Evolutionary conservation across 345 rosid species (phyloP), one percentile per base, ranked within the genome.

Genomic region (Combretum micranthum): DNA sequence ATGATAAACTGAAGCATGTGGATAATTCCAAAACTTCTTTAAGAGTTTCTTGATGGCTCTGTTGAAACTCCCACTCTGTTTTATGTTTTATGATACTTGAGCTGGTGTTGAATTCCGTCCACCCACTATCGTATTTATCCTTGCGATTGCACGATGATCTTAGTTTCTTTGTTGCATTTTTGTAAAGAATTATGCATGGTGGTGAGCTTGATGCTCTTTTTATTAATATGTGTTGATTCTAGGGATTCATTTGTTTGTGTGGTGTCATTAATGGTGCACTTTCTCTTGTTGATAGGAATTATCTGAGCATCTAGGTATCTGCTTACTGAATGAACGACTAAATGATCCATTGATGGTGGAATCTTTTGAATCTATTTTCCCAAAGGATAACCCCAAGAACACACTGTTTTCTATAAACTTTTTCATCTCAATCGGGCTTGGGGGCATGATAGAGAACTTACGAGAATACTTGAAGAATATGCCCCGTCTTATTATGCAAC

Each of bases 401-500:
- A 87, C 96, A 0, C 61, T 96, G 57, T 87, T 93, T 69, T 53
- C 97, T 52, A 87, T 89, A 52, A 93, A 93, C 72, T 93, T 89
- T 66, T 87, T 93, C 71, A 93, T 96, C 15, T 87, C 99, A 46
- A 87, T 89, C 73, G 99, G 99, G 44, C 91, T 93, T 20, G 99
- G 97, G 73, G 99, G 97, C 44, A 87, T 93, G 66, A 93, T 97
- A 6, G 96, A 93, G 72, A 93, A 76, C 66, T 76, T 89, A 53
- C 85, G 96, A 0, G 97, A 87, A 65, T 89, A 93, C 68, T 54
- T 86, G 66, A 89, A 93, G 89, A 89, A 93, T 68, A 83, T 93
- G 99, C 97, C 97, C 0, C 75, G 89, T 20, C 93, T 86, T 49
- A 88, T 92, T 67, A 84, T 88, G 99, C 91, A 88, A 72, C 96